A percentile compares a stretch with the other conserved stretches of the same genome.
Evolutionary conservation across 164 flowering plant species (phyloP).

Genomic region (Magnolia kwangsiensis): DNA sequence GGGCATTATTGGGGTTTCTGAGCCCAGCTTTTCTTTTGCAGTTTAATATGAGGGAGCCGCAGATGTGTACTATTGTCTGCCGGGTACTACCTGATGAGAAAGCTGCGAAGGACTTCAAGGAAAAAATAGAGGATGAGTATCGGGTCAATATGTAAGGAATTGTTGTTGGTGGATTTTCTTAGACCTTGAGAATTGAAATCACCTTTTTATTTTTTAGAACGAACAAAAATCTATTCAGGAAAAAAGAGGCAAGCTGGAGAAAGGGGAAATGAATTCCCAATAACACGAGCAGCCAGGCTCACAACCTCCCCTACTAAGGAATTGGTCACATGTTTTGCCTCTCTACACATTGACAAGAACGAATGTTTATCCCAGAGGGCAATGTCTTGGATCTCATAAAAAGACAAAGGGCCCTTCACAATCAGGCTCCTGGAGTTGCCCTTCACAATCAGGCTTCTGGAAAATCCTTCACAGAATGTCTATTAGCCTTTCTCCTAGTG

Average conservation of each 20-base stretch:
- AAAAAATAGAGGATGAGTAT: slow-evolving; percentile 87
- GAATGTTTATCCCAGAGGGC: background rate
- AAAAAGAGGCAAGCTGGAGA: too few species aligned
- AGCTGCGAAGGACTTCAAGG: slow-evolving; percentile 76
- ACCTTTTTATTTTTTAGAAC: background rate
- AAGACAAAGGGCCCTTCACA: too few species aligned
- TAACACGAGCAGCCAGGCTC: too few species aligned
- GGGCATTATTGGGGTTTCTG: slow-evolving; percentile 12
- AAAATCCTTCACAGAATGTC: too few species aligned
- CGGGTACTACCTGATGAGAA: slow-evolving; percentile 54
- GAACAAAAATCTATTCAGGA: background rate
- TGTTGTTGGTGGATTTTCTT: slow-evolving; percentile 1
- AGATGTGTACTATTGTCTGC: slow-evolving; percentile 73
- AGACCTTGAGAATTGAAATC: background rate
- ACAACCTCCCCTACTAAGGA: too few species aligned
- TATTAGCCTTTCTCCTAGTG: too few species aligned
- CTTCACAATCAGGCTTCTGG: too few species aligned
- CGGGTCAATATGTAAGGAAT: slow-evolving; percentile 86
- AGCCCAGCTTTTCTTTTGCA: slow-evolving; percentile 31
- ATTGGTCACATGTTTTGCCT: too few species aligned
- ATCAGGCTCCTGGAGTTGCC: too few species aligned
- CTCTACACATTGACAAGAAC: too few species aligned
- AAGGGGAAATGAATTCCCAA: too few species aligned
- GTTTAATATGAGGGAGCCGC: slow-evolving; percentile 88
- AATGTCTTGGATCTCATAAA: too few species aligned